phyloP scores from a whole-genome alignment of 2,329 filamentous ascomycete species.

The Botrytis medusae region DNA sequence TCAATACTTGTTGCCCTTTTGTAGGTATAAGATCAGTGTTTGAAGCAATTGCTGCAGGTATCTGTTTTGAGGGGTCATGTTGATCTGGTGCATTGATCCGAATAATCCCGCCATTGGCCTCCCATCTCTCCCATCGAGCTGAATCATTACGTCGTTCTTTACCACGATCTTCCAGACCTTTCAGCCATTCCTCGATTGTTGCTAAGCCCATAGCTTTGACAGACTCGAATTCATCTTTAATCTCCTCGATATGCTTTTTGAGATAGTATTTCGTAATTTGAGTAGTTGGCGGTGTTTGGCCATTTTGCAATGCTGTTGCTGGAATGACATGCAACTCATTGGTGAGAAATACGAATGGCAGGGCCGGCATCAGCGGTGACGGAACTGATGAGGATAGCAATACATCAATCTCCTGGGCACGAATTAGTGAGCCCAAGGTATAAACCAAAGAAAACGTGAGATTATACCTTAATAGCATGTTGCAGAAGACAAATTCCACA shows the following conservation, averaged over 20 bases:
- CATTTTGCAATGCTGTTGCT: constrained; percentile 53
- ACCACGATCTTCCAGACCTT: constrained; percentile 67
- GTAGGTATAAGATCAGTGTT: neutral
- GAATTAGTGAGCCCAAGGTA: constrained; percentile 32
- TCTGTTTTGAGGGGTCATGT: constrained; percentile 23
- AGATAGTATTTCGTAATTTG: constrained; percentile 67
- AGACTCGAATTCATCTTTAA: constrained; percentile 61
- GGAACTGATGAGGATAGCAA: constrained; percentile 61
- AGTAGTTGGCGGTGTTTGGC: constrained; percentile 48
- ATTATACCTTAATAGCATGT: constrained; percentile 63
- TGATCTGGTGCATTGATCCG: constrained; percentile 29
- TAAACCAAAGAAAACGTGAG: constrained; percentile 23
- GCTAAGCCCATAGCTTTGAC: constrained; percentile 67
- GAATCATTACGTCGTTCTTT: constrained; percentile 60
- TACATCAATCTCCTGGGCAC: constrained; percentile 65
- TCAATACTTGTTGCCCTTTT: constrained; percentile 9
- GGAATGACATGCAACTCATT: constrained; percentile 60
- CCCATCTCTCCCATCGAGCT: constrained; percentile 75
- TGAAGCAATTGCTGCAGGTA: neutral
- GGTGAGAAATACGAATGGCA: constrained; percentile 68
- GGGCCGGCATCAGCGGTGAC: constrained; percentile 62
- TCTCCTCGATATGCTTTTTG: constrained; percentile 58
- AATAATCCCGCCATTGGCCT: constrained; percentile 39
- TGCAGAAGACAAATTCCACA: constrained; percentile 66
- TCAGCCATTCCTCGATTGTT: constrained; percentile 74